Percentiles rank a stretch among this genome's conserved stretches.
phyloP scores from a whole-genome alignment of 225 moss, liverwort and hornwort genomes.

The Polytrichum formosum region DNA sequence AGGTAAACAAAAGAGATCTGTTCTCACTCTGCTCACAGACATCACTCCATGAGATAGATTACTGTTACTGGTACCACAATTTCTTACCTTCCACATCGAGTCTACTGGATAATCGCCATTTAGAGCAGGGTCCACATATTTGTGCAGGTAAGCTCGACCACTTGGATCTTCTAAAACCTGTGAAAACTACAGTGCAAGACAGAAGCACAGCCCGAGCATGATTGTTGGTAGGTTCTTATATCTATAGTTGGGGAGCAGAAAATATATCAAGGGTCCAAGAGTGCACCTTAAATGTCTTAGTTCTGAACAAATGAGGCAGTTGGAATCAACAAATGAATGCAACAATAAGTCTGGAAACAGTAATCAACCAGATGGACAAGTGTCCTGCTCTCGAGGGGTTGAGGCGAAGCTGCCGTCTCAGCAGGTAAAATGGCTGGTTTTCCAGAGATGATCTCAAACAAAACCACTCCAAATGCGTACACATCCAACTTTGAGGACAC shows the following conservation, averaged over 20 bases:
- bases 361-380: conserved; percentile 31
- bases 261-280: no score
- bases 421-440: conserved; percentile 62
- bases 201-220: no score
- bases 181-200: conserved; percentile 61
- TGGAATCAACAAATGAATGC: background rate
- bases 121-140: conserved; percentile 68
- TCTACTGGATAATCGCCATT: conserved; percentile 59
- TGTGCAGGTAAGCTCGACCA: conserved; percentile 44
- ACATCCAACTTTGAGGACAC: conserved; percentile 91
- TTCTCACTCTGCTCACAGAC: no score
- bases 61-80: no score
- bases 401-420: conserved; percentile 3
- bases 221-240: no score
- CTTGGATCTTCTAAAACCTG: conserved; percentile 43
- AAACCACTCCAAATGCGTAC: conserved; percentile 90
- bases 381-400: conserved; percentile 23
- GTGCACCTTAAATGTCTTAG: background rate
- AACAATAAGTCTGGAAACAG: background rate
- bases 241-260: no score
- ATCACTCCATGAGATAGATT: no score
- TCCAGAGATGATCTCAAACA: conserved; percentile 86
- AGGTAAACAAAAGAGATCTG: no score
- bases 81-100: conserved; percentile 73
- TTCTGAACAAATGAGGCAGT: background rate